Conservation (phyloP, 768 basidiomycete species). For the Erythrobasidium yunnanense region DNA sequence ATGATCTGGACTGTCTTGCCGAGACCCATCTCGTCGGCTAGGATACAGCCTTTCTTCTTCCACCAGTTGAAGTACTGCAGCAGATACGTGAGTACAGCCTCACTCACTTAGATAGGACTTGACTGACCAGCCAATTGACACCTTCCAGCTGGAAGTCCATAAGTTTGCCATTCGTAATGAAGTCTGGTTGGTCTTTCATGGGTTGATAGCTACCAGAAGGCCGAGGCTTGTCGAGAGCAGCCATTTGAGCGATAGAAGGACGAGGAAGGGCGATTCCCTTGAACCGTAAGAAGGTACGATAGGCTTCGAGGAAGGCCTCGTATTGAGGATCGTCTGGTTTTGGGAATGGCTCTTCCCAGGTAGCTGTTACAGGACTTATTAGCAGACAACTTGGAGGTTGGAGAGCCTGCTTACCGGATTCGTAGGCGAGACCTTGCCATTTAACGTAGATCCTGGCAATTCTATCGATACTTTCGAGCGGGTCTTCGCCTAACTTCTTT, state of each 20-base stretch:
- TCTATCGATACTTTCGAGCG: constrained; percentile 50
- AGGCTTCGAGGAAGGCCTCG: constrained; percentile 56
- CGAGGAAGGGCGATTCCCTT: constrained; percentile 53
- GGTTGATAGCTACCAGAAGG: constrained; percentile 43
- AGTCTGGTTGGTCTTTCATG: constrained; percentile 51
- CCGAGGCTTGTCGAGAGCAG: constrained; percentile 35
- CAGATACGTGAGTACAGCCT: constrained; percentile 59
- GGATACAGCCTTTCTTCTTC: constrained; percentile 68
- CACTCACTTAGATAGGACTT: constrained; percentile 35
- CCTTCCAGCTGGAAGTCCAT: constrained; percentile 43
- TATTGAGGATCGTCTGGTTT: constrained; percentile 49
- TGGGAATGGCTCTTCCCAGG: constrained; percentile 19
- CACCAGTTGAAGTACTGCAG: constrained; percentile 79
- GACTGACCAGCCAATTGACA: constrained; percentile 40
- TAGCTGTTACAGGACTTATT: constrained; percentile 63
- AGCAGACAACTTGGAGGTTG: no score
- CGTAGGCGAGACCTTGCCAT: constrained; percentile 87
- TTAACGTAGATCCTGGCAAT: constrained; percentile 80
- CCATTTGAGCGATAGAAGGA: constrained; percentile 40
- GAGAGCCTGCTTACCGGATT: no score
- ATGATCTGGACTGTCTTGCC: constrained; percentile 88
- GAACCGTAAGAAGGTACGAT: constrained; percentile 56
- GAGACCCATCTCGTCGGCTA: constrained; percentile 91
- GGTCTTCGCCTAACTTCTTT: constrained; percentile 63
- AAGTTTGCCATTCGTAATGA: constrained; percentile 46